Base-by-base conservation (phyloP, 768 basidiomycete species). In the Rhizopogon vesiculosus region DNA sequence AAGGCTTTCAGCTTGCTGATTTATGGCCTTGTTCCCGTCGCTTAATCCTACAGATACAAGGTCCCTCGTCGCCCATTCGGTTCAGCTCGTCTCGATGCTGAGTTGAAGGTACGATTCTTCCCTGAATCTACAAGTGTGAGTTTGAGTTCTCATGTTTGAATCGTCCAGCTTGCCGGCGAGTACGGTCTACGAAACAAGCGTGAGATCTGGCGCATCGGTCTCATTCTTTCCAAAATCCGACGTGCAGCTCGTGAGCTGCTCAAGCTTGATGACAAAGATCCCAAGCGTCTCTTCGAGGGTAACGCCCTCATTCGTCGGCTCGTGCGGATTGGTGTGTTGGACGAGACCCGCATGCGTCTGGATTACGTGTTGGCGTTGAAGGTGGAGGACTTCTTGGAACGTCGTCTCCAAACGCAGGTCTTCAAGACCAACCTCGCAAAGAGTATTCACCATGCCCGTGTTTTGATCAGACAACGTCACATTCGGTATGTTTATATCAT, bases 101-200 rank as follows among this genome's bases (percentile, higher is more conserved):
- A 99, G 84, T 85, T 99, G 74, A 98, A 98, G 91, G 94, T 94
- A 68, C 57, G 65, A 54, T 10, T 8, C 25, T 16, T 28, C 25
- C 9, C 5, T n/a, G 22, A 4, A 40, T 40, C 39, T 3, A 50
- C 13, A 49, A 57, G 33, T 25, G 46, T 40, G 15, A 25, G 42
- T 15, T 28, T 40, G 12, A 31, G 42, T n/a, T 29, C 51, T 58
- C 31, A 56, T 39, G n/a, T 45, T 50, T 51, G 50, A 51, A 40
- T 25, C 39, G 42, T 52, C 41, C 66, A 97, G 96, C 95, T 98
- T 76, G 96, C 95, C 53, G 96, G 97, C 76, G 97, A 99, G 79
- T 98, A 95, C 82, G 97, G 97, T 74, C 92, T 98, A 72, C 91
- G 95, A 75, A 98, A 98, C 91, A 99, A 99, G 84, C 91, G 96